Conservation (phyloP, 1,284 basidiomycete species). For the Puccinia triticina region DNA sequence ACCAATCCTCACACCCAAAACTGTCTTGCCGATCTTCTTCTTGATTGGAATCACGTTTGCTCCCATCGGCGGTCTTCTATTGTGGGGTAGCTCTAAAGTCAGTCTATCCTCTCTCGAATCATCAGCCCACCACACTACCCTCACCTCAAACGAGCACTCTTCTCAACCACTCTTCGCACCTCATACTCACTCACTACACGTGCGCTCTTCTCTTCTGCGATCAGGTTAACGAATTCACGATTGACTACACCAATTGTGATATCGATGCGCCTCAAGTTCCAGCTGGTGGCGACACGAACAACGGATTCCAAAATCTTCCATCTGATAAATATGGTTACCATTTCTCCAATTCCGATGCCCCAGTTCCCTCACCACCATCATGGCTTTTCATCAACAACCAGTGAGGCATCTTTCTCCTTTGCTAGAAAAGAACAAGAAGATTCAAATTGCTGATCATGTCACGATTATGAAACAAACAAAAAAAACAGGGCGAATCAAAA, state of each 20-base stretch:
- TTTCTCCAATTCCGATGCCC: conserved; percentile 53
- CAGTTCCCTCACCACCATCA: conserved; percentile 23
- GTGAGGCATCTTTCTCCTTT: conserved; percentile 2
- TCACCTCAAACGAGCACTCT: background rate
- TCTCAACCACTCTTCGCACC: background rate
- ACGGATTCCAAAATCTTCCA: conserved; percentile 68
- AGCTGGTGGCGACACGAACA: conserved; percentile 57
- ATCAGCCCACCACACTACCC: background rate
- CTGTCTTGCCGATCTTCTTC: conserved; percentile 93
- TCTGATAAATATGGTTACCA: conserved; percentile 72
- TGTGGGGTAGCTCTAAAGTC: conserved; percentile 72
- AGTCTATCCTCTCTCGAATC: conserved; percentile 53
- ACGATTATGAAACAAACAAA: background rate
- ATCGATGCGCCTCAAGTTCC: conserved; percentile 63
- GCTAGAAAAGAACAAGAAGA: background rate
- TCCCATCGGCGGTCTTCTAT: conserved; percentile 83
- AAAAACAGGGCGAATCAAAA: conserved; percentile 27
- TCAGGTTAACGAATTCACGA: conserved; percentile 85
- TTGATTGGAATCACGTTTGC: conserved; percentile 92
- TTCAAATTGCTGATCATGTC: background rate
- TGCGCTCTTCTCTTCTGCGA: background rate
- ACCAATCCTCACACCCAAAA: conserved; percentile 95
- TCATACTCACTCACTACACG: background rate
- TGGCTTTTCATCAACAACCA: conserved; percentile 55
- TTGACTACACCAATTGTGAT: conserved; percentile 95